A percentile compares a stretch with the other conserved stretches of the same genome.
Conservation (phyloP, 169 alveolate species). For the Cryptosporidium meleagridis region DNA sequence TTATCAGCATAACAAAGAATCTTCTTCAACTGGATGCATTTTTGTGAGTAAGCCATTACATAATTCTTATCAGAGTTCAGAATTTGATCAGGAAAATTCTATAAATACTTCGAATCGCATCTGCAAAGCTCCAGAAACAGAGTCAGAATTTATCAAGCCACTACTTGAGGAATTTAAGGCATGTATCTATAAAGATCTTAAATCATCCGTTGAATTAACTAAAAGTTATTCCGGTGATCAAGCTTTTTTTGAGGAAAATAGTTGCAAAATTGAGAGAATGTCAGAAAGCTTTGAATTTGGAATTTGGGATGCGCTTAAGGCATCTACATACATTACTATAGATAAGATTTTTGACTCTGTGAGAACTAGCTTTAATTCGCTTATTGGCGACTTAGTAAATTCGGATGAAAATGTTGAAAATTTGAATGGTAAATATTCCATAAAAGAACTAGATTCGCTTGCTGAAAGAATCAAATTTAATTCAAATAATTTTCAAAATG, state of each 20-base stretch:
- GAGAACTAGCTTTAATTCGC: background rate
- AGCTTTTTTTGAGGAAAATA: background rate
- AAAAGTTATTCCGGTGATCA: background rate
- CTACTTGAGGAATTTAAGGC: slow-evolving; percentile 20
- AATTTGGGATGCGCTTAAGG: slow-evolving; percentile 62
- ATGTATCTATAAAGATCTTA: background rate
- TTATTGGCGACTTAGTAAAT: background rate
- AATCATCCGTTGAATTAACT: background rate
- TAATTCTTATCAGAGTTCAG: background rate
- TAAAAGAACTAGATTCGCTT: slow-evolving; percentile 34
- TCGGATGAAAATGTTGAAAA: background rate
- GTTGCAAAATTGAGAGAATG: slow-evolving; percentile 5
- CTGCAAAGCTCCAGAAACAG: background rate
- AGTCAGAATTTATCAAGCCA: slow-evolving; percentile 2
- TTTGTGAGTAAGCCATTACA: slow-evolving; percentile 29
- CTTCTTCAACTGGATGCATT: background rate
- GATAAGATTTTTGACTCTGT: slow-evolving; percentile 15
- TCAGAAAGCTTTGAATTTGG: slow-evolving; percentile 27
- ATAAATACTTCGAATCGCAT: background rate
- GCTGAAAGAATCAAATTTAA: slow-evolving; percentile 25
- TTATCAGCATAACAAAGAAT: background rate
- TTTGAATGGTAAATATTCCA: slow-evolving; percentile 50
- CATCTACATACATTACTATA: slow-evolving; percentile 28
- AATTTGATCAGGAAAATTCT: slow-evolving; percentile 10
- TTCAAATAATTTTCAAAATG: background rate